Conservation (phyloP, 306 rosid species). For the Quercus agrifolia region DNA sequence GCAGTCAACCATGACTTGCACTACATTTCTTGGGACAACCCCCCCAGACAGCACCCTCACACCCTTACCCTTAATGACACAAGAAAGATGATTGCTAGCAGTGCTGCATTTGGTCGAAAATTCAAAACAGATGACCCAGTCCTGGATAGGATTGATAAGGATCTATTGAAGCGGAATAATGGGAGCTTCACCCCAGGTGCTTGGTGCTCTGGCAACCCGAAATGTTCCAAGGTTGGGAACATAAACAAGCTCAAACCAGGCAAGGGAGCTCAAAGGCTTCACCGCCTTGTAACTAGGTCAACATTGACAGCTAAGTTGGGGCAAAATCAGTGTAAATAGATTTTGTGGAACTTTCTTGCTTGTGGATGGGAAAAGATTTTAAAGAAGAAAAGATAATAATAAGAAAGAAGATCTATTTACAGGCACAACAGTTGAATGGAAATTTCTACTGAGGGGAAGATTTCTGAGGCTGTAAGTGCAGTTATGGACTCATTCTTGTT, state of each 20-base stretch:
- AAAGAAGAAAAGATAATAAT: background rate
- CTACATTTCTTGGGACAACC: conserved; percentile 81
- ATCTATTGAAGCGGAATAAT: conserved; percentile 36
- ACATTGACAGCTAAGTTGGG: conserved; percentile 43
- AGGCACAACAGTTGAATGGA: conserved; percentile 10
- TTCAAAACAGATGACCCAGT: conserved; percentile 51
- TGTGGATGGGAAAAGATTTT: conserved; percentile 5
- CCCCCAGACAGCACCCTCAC: conserved; percentile 90
- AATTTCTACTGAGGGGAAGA: background rate
- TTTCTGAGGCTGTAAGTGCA: conserved; percentile 1
- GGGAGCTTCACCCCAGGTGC: conserved; percentile 73
- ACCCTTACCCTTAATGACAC: conserved; percentile 70
- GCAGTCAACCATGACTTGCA: conserved; percentile 76
- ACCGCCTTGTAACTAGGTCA: conserved; percentile 37
- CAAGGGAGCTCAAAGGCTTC: conserved; percentile 62
- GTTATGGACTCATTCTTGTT: background rate
- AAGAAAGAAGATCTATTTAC: conserved; percentile 6
- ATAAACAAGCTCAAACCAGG: conserved; percentile 65
- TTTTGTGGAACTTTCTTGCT: conserved; percentile 21
- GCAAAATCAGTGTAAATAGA: conserved; percentile 64
- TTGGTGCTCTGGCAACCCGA: conserved; percentile 81
- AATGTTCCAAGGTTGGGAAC: conserved; percentile 74
- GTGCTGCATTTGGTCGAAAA: conserved; percentile 83
- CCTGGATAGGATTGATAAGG: conserved; percentile 64
- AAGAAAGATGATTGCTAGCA: conserved; percentile 60